Evolutionary conservation across 257 asterid species (phyloP), one percentile per base, ranked within the genome.

Genomic region (Cruciata laevipes): DNA sequence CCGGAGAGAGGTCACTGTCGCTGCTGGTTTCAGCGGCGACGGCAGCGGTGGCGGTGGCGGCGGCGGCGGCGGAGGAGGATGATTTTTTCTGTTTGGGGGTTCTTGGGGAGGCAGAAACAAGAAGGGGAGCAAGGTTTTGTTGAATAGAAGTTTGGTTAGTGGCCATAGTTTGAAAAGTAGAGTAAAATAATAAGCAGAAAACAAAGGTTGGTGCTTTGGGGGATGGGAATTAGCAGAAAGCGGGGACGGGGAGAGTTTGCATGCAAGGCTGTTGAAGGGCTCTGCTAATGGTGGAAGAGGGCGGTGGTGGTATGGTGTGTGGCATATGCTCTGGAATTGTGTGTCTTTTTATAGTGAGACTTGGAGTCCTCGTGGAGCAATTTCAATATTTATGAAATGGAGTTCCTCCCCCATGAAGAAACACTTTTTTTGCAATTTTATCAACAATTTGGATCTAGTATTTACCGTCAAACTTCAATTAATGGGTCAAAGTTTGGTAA

Each of bases 251-350:
- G 20, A 14, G 56, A 13, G 56, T 16, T 53, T 53, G 24, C 60
- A 18, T n/a, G 60, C 27, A 18, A 53, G 60, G 25, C 76, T 57
- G 49, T 73, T 40, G 61, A 71, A 7, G 24, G 25, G 63, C 60
- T 5, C 58, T 84, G 80, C 69, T 69, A 86, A 86, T 86, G 96
- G 96, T 81, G 86, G 87, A 82, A 0, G 73, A 70, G 83, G 93
- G 95, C 95, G 93, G 96, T 84, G 93, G 66, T 70, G 52, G 44
- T 64, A 38, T 65, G 53, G 27, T 24, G 27, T 11, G 5, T 13
- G 5, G 8, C 51, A 42, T 42, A 14, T 42, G 51, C 0, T 42
- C 18, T 42, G 51, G 51, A 13, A 5, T 42, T 42, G 51, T 42
- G 51, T 42, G 58, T 64, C 35, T 60, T 16, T 60, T 27, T 60